These are phyloP conservation scores for Hyphopichia homilentoma DNA, from an alignment of 805 yeast species.

Conservation along the genomic window DNA sequence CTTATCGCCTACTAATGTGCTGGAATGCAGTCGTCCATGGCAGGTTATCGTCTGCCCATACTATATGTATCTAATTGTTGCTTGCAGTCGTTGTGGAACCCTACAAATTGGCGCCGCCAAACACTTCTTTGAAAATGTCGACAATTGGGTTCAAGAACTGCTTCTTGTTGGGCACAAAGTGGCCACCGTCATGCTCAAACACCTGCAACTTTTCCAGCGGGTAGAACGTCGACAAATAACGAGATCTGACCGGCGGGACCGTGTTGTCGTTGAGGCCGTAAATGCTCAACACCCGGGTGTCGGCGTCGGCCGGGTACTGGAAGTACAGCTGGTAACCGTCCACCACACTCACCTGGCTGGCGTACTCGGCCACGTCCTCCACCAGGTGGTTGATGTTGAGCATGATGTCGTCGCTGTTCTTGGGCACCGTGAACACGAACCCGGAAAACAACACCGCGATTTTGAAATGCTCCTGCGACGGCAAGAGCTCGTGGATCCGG, in stretches of 20 bases:
- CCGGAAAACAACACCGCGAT: slow-evolving; percentile 31
- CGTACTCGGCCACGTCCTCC: slow-evolving; percentile 21
- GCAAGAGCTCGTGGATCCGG: slow-evolving; percentile 15
- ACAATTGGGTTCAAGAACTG: slow-evolving; percentile 15
- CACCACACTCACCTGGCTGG: slow-evolving; percentile 13
- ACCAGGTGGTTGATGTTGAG: slow-evolving; percentile 13
- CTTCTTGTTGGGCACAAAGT: slow-evolving; percentile 28
- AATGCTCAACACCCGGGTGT: slow-evolving; percentile 24
- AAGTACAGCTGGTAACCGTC: slow-evolving; percentile 17
- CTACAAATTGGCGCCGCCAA: too few relatives aligned
- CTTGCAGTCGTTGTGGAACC: too few relatives aligned
- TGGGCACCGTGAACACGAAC: slow-evolving; percentile 31
- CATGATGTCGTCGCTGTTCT: slow-evolving; percentile 9
- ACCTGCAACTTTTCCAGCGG: slow-evolving; percentile 8
- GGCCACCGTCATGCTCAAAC: slow-evolving; percentile 35
- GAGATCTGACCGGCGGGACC: slow-evolving; percentile 30
- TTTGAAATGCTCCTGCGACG: slow-evolving; percentile 21
- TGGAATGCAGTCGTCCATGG: too few relatives aligned
- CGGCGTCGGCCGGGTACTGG: slow-evolving; percentile 9
- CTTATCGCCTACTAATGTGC: too few relatives aligned
- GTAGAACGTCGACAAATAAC: slow-evolving; percentile 19
- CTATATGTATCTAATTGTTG: too few relatives aligned
- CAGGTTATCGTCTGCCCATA: too few relatives aligned
- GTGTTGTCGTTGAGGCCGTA: slow-evolving; percentile 29
- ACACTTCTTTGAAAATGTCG: slow-evolving; percentile 9